Base-by-base conservation (phyloP, 148 eudicot species). In the Polygonum maritimum region DNA sequence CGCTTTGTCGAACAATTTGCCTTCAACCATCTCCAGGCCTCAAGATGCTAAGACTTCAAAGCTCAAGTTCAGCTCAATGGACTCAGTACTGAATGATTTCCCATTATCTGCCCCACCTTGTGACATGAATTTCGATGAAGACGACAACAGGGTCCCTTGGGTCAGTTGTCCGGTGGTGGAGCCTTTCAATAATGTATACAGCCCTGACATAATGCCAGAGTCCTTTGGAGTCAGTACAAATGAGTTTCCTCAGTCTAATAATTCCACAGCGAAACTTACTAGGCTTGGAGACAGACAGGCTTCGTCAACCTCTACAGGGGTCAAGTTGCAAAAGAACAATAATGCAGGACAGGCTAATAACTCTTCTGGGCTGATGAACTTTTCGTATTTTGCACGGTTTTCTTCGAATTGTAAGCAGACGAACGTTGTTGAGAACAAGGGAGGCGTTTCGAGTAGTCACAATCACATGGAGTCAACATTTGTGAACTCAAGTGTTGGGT, bases 71-170 rank as follows among this genome's bases (percentile, higher is more conserved):
- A 84, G 88, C 54, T 47, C 76, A 51, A 75, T 81, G 70, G 89
- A 81, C 75, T 80, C 87, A 48, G 15, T 79, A 21, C 44, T 85
- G 62, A 74, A 83, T 79, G 88, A 86, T 81, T 80, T 81, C 35
- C 58, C 86, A 10, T 58, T 84, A 35, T 75, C 85, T 1, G 91
- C 83, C 76, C 85, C 94, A 10, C 83, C 89, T 5, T 84, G 75
- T 72, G 91, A 83, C 7, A 49, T 84, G 77, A 88, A 78, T 47
- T 81, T 85, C 71, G 85, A 75, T 75, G 89, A 85, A 67, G 93
- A 86, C 71, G 89, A 82, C 83, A 89, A 89, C 36, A 82, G 77
- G 81, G 88, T 77, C 18, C 90, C 90, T n/a, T 90, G 98, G 98
- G 85, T 89, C 79, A 88, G 71, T 79, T 85, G 82, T 83, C 84